phyloP scores from a whole-genome alignment of 1,284 basidiomycete genomes.

The Trametes hirsuta region DNA sequence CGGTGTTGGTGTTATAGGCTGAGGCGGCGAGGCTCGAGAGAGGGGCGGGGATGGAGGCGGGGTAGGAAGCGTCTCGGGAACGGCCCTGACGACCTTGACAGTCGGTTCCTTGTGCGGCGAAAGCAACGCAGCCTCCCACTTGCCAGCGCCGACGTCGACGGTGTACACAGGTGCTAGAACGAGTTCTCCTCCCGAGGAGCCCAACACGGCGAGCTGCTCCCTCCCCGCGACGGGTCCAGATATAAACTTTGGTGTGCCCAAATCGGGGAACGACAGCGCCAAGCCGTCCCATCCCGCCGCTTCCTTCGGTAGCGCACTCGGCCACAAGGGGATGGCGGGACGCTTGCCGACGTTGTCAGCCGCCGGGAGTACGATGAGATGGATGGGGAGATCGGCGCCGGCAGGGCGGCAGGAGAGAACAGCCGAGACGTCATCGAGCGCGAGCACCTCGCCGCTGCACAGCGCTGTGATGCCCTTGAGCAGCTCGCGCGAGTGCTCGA shows the following conservation, averaged over 20 bases:
- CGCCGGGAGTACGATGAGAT: constrained; percentile 17
- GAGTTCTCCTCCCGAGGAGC: constrained; percentile 8
- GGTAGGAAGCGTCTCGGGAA: constrained; percentile 19
- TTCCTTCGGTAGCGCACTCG: neutral
- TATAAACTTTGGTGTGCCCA: neutral
- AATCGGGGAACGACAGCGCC: constrained; percentile 7
- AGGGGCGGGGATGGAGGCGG: constrained; percentile 23
- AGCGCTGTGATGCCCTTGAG: constrained; percentile 13
- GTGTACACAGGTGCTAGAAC: constrained; percentile 6
- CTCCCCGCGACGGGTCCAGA: neutral
- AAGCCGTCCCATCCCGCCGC: constrained; percentile 4
- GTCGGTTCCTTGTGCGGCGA: constrained; percentile 1
- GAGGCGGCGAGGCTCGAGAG: neutral
- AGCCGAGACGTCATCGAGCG: constrained; percentile 2
- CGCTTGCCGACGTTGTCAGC: neutral
- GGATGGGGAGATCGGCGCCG: constrained; percentile 7
- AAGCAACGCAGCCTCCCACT: constrained; percentile 7
- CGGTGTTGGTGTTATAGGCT: too few relatives aligned
- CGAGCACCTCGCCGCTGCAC: constrained; percentile 8
- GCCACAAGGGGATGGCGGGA: neutral
- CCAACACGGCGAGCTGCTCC: neutral
- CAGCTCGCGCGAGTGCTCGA: constrained; percentile 12
- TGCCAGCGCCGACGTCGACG: neutral
- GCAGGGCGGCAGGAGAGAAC: constrained; percentile 4
- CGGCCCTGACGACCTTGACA: neutral